Base-by-base conservation (phyloP, 371 early-diverging fungal species). In the Mucor ambiguus region DNA sequence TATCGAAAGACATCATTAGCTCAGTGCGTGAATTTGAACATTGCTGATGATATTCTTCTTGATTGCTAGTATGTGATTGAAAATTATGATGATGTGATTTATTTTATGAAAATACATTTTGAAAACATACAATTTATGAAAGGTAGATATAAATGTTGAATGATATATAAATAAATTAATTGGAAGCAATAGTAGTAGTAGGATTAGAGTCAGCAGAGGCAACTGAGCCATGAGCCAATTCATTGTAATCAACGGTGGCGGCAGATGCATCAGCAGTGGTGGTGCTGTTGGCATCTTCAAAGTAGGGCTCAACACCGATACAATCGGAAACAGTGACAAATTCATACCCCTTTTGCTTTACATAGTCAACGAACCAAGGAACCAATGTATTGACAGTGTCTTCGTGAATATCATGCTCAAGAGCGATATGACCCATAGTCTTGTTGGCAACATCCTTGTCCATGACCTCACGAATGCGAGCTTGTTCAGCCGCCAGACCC, bases 291-390 rank as follows among this genome's bases (percentile, higher is more conserved):
- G 63, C 63, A 46, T 49, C 49, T 24, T 10, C 49, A 49, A 49
- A 49, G 28, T 64, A 69, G 8, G 69, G 52, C 7, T 49, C 37
- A 12, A 63, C 63, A 35, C 73, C 73, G 4, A 78, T 44, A 52
- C 83, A 83, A n/a, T 79, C 77, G 49, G 79, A 72, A 12, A 83
- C 79, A 37, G 81, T 75, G 30, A 72, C 76, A 38, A 79, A 73
- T 43, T 61, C 63, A 29, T 72, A 76, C 14, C 71, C 72, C 56
- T 72, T 61, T 37, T 52, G 41, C 43, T 74, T 68, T 61, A 77
- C 78, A 61, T 76, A 75, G 0, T 61, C 30, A 18, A 80, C 56
- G 4, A 69, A 68, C 76, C 73, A 71, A 29, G 81, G 81, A n/a
- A 72, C 78, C 26, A 83, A 67, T 12, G 76, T 72, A 2, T 69